phyloP scores from a whole-genome alignment of 306 rosid species.

The Canavalia gladiata region DNA sequence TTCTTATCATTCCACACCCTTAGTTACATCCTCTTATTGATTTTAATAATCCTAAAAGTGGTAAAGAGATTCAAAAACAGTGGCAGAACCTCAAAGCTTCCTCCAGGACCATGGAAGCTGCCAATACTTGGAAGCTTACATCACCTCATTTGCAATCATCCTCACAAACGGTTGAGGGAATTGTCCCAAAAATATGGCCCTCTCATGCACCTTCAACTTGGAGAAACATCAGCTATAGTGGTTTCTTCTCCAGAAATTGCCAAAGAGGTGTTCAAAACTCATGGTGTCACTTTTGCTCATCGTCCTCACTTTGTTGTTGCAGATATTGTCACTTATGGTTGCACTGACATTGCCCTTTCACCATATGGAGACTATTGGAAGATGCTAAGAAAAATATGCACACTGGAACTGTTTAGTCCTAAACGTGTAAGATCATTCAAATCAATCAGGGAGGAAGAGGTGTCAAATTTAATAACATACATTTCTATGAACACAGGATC shows the following conservation, averaged over 20 bases:
- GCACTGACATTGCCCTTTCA: conserved; percentile 20
- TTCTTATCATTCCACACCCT: too few species aligned
- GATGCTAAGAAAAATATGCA: conserved; percentile 49
- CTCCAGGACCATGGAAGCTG: conserved; percentile 48
- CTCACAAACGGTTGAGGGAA: not conserved
- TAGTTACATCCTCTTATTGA: not conserved
- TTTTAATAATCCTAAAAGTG: not conserved
- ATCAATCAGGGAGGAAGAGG: conserved; percentile 38
- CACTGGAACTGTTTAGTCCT: conserved; percentile 36
- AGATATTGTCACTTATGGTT: conserved; percentile 11
- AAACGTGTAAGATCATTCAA: conserved; percentile 44
- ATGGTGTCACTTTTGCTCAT: conserved; percentile 43
- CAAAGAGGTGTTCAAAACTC: conserved; percentile 47
- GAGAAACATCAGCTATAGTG: conserved; percentile 33
- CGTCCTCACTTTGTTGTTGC: not conserved
- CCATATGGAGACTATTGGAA: conserved; percentile 48
- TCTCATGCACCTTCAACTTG: conserved; percentile 45
- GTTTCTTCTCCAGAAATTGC: conserved; percentile 53
- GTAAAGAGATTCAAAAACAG: not conserved
- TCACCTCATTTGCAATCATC: conserved; percentile 30
- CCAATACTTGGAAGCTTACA: conserved; percentile 49
- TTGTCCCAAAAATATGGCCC: conserved; percentile 45
- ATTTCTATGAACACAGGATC: not conserved
- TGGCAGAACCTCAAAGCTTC: conserved; percentile 22
- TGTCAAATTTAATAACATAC: conserved; percentile 8